phyloP scores from a whole-genome alignment of 139 green algal species.

The Chlorokybus atmophyticus region DNA sequence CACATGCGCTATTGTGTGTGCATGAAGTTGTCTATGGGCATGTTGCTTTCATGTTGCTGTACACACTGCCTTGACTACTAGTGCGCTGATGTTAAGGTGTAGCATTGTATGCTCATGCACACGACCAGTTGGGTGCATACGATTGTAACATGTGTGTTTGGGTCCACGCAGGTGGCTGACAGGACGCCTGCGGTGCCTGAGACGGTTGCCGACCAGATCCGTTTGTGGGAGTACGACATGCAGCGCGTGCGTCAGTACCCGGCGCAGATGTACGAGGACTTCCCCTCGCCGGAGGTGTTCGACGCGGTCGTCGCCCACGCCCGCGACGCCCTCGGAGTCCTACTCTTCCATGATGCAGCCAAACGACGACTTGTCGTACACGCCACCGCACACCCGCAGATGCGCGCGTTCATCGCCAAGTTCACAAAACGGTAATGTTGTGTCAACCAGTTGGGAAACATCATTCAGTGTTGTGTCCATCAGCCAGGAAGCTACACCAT shows the following conservation, averaged over 20 bases:
- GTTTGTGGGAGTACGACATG: conserved; percentile 22
- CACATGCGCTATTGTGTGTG: too few relatives aligned
- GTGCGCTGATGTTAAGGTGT: too few relatives aligned
- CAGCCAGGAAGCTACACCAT: too few relatives aligned
- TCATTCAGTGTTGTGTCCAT: too few relatives aligned
- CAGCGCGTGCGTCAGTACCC: conserved; percentile 3
- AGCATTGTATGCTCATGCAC: too few relatives aligned
- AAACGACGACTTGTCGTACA: neutral
- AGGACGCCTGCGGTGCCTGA: conserved; percentile 15
- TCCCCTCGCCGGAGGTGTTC: conserved; percentile 16
- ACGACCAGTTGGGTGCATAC: too few relatives aligned
- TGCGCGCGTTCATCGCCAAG: conserved; percentile 15
- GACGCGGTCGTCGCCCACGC: conserved; percentile 9
- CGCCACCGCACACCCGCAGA: neutral
- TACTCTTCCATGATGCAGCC: conserved; percentile 10
- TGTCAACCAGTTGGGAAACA: too few relatives aligned
- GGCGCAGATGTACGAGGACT: conserved; percentile 21
- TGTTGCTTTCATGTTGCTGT: too few relatives aligned
- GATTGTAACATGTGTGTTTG: too few relatives aligned
- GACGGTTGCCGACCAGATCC: conserved; percentile 27
- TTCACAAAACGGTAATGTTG: neutral
- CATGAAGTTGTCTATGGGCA: too few relatives aligned
- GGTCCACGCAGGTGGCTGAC: too few relatives aligned
- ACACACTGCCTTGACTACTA: too few relatives aligned
- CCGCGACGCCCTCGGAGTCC: neutral